These are phyloP conservation scores for Cucurbita ficifolia DNA, from an alignment of 306 rosid genomes.

Conservation along the genomic window DNA sequence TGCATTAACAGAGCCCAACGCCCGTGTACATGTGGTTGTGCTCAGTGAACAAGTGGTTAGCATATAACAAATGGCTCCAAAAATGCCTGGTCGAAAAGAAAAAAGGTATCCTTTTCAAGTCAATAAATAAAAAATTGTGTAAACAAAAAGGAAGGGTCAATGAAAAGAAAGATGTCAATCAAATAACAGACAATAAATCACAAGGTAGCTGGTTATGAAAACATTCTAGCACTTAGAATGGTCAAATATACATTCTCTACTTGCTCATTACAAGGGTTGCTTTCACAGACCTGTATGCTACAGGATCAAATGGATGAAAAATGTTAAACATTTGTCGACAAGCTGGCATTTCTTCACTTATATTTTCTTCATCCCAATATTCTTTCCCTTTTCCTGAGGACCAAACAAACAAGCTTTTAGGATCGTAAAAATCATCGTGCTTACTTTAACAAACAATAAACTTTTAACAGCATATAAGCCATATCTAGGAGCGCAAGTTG, in stretches of 20 bases:
- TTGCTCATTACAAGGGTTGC: not conserved
- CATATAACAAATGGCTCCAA: not conserved
- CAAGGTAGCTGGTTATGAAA: not conserved
- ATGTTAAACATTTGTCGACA: constrained; percentile 87
- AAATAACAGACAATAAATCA: not conserved
- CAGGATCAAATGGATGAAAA: constrained; percentile 97
- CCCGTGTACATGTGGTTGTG: not conserved
- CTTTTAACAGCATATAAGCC: not conserved
- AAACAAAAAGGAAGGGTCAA: not conserved
- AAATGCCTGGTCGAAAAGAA: not conserved
- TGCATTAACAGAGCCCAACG: not conserved
- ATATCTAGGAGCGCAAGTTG: not conserved
- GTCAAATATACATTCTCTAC: not conserved
- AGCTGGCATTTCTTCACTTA: constrained; percentile 85
- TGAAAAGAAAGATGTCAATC: not conserved
- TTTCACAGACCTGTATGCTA: constrained; percentile 71
- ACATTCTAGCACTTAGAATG: not conserved
- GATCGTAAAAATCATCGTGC: constrained; percentile 5
- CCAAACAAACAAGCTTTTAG: not conserved
- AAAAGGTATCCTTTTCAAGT: not conserved
- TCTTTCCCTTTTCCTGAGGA: constrained; percentile 67
- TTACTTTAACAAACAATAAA: not conserved
- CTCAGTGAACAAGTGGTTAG: not conserved
- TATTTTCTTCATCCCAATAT: constrained; percentile 81
- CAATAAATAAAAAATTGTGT: not conserved